Evolutionary conservation across 2,329 filamentous ascomycete genomes (phyloP).

Genomic region (Penicillium sp.): DNA sequence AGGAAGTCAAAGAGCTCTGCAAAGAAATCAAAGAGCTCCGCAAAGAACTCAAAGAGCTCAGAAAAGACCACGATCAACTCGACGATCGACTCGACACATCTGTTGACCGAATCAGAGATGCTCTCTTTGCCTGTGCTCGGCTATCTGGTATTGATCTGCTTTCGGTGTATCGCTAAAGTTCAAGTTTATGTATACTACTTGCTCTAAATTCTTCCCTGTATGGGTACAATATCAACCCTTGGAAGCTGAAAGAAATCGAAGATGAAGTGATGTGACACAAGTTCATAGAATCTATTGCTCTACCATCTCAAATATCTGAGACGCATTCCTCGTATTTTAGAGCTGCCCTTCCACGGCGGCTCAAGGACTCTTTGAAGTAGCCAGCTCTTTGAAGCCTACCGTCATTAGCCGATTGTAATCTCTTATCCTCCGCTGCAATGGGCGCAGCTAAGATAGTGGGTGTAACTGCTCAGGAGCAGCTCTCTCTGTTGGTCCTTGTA

Average conservation of each 20-base stretch:
- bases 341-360: conserved; percentile 1
- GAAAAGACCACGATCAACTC: no score
- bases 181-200: conserved; percentile 1
- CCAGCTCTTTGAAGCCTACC: not conserved
- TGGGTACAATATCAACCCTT: not conserved
- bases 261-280: not conserved
- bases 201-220: not conserved
- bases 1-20: no score
- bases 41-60: no score
- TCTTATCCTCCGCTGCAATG: not conserved
- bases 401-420: conserved; percentile 7
- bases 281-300: not conserved
- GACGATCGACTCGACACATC: no score
- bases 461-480: no score
- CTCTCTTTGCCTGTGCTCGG: no score
- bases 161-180: no score
- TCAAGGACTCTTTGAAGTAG: not conserved
- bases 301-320: not conserved
- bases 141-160: no score
- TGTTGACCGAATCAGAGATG: no score
- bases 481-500: not conserved
- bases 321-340: not conserved
- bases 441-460: not conserved
- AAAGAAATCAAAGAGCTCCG: no score
- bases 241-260: not conserved